Percentiles rank a stretch among this genome's conserved stretches.
Conservation (phyloP, 768 basidiomycete genomes). For the Thelephora aurantiotincta region DNA sequence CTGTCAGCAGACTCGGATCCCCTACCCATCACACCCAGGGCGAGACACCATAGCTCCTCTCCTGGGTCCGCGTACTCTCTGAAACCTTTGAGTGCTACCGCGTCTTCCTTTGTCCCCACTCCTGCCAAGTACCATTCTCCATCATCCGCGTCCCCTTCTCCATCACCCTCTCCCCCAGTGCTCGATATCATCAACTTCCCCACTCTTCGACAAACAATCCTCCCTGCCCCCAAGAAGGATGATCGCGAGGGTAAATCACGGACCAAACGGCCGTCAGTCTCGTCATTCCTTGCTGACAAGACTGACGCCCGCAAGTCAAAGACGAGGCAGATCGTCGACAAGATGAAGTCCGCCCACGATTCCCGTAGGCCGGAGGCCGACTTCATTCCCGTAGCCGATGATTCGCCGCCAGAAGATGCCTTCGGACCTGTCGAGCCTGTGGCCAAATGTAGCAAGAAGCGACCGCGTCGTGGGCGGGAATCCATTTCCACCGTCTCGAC, state of each 20-base stretch:
- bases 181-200: slow-evolving; percentile 30
- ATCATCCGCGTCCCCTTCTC: slow-evolving; percentile 7
- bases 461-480: not conserved
- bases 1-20: slow-evolving; percentile 26
- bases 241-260: slow-evolving; percentile 34
- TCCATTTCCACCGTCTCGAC: not conserved
- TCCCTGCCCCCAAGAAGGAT: slow-evolving; percentile 33
- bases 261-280: slow-evolving; percentile 23
- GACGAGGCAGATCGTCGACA: slow-evolving; percentile 47
- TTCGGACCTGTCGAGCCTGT: not conserved
- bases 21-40: slow-evolving; percentile 37
- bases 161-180: slow-evolving; percentile 10
- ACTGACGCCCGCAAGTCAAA: slow-evolving; percentile 32
- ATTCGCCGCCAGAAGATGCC: not conserved
- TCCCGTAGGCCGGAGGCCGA: not conserved
- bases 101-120: slow-evolving; percentile 14
- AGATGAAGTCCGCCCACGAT: slow-evolving; percentile 25
- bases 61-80: slow-evolving; percentile 11
- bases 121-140: slow-evolving; percentile 6
- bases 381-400: not conserved
- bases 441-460: not conserved
- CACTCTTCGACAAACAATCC: slow-evolving; percentile 23
- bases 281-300: slow-evolving; percentile 33
- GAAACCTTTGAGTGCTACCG: slow-evolving; percentile 15
- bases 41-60: slow-evolving; percentile 11